A percentile compares a stretch with the other conserved stretches of the same genome.
phyloP scores from a whole-genome alignment of 257 asterid species.

The Nemophila menziesii region DNA sequence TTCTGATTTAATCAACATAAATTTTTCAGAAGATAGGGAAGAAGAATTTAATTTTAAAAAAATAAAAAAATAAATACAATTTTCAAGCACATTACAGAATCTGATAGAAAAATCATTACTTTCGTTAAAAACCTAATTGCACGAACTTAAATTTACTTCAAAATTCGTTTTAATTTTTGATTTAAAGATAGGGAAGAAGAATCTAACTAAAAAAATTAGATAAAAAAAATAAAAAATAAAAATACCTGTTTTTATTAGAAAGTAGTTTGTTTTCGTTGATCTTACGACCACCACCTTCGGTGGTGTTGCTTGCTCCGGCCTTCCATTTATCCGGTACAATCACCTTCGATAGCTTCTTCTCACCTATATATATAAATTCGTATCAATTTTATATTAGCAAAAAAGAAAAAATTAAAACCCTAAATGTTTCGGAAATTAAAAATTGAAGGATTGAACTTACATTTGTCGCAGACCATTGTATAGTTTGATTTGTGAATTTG shows the following conservation, averaged over 20 bases:
- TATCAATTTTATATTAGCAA: not conserved
- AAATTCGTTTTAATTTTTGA: too few species aligned
- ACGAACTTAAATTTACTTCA: too few species aligned
- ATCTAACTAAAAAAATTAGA: not conserved
- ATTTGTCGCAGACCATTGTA: conserved; percentile 81
- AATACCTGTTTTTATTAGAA: conserved; percentile 72
- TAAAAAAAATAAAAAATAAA: not conserved
- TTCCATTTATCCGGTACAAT: conserved; percentile 99
- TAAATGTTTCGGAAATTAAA: not conserved
- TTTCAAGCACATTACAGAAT: too few species aligned
- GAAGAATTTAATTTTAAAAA: too few species aligned
- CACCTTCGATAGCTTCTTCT: conserved; percentile 85
- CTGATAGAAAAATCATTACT: too few species aligned
- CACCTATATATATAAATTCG: conserved; percentile 34
- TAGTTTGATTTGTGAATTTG: not conserved
- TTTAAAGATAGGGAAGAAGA: not conserved
- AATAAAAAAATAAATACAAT: too few species aligned
- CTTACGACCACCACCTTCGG: conserved; percentile 96
- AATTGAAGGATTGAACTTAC: conserved; percentile 23
- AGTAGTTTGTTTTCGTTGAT: conserved; percentile 98
- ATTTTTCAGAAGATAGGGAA: too few species aligned
- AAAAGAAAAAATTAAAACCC: conserved; percentile 1
- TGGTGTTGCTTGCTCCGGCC: conserved; percentile 75
- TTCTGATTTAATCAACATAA: too few species aligned
- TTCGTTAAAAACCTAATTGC: too few species aligned